Percentiles rank a stretch among this genome's conserved stretches.
Evolutionary conservation across 257 asterid species (phyloP).

Genomic region (Coffea canephora): DNA sequence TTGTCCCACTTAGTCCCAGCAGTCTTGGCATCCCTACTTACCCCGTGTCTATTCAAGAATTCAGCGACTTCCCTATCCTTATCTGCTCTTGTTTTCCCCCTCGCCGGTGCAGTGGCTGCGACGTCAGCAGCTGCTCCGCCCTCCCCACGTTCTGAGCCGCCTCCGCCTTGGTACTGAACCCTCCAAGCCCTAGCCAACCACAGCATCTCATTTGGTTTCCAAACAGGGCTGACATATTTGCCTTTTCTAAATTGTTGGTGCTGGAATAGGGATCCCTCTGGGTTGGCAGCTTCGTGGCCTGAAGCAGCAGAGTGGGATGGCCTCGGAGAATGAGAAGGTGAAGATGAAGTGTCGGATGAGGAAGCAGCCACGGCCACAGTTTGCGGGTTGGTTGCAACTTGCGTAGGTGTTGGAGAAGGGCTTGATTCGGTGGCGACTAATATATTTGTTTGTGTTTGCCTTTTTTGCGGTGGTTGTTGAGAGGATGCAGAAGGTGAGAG

Average conservation of each 20-base stretch:
- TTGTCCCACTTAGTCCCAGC: conserved; percentile 58
- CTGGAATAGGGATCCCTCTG: conserved; percentile 18
- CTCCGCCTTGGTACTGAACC: conserved; percentile 37
- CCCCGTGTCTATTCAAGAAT: conserved; percentile 37
- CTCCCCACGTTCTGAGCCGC: conserved; percentile 12
- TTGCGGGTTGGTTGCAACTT: conserved; percentile 12
- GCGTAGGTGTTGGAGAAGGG: conserved; percentile 30
- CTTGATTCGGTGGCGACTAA: conserved; percentile 25
- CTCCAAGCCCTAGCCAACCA: conserved; percentile 56
- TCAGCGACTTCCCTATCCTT: conserved; percentile 51
- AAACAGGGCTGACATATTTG: conserved; percentile 48
- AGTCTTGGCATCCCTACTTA: conserved; percentile 45
- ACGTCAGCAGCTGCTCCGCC: background rate
- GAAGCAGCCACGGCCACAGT: conserved; percentile 24
- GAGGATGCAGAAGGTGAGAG: conserved; percentile 28
- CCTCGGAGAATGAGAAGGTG: conserved; percentile 41
- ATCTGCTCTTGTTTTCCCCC: conserved; percentile 49
- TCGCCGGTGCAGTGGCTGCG: conserved; percentile 10
- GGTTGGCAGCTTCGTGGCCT: conserved; percentile 27
- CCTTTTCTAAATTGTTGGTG: conserved; percentile 49
- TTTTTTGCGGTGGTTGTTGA: conserved; percentile 19
- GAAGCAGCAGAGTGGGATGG: conserved; percentile 32
- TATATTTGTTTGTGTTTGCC: conserved; percentile 14
- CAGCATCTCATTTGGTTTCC: conserved; percentile 56
- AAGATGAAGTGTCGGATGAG: conserved; percentile 38